Conservation (phyloP, 345 rosid species). For the Lepidium sativum region DNA sequence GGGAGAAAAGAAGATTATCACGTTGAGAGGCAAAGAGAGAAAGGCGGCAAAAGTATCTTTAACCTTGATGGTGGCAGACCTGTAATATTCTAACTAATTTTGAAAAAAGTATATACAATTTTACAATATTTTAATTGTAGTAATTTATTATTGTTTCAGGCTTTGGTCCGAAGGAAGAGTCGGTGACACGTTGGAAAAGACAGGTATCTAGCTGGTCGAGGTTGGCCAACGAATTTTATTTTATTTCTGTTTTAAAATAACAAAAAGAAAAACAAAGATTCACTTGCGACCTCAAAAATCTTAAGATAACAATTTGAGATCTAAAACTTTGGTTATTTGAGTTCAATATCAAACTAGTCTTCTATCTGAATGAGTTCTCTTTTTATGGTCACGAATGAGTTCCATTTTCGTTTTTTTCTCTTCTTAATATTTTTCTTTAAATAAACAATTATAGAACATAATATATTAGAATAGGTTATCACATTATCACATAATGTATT, state of each 20-base stretch:
- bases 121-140: background rate
- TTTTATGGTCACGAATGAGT: no score
- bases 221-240: background rate
- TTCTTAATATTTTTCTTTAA: no score
- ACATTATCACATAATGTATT: no score
- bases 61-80: background rate
- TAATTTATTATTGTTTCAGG: background rate
- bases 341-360: no score
- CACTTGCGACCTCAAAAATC: background rate
- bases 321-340: no score
- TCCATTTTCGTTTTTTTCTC: no score
- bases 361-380: no score
- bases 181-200: slow-evolving; percentile 29
- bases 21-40: slow-evolving; percentile 35
- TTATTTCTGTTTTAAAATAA: background rate
- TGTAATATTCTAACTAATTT: background rate
- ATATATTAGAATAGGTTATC: no score
- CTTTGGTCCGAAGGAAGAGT: slow-evolving; percentile 10
- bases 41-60: slow-evolving; percentile 32
- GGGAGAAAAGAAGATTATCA: background rate
- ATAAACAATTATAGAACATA: no score
- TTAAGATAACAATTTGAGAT: background rate
- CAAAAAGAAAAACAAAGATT: background rate
- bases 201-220: background rate
- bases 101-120: background rate